phyloP scores from a whole-genome alignment of 169 alveolate genomes.

The Eimeria necatrix region DNA sequence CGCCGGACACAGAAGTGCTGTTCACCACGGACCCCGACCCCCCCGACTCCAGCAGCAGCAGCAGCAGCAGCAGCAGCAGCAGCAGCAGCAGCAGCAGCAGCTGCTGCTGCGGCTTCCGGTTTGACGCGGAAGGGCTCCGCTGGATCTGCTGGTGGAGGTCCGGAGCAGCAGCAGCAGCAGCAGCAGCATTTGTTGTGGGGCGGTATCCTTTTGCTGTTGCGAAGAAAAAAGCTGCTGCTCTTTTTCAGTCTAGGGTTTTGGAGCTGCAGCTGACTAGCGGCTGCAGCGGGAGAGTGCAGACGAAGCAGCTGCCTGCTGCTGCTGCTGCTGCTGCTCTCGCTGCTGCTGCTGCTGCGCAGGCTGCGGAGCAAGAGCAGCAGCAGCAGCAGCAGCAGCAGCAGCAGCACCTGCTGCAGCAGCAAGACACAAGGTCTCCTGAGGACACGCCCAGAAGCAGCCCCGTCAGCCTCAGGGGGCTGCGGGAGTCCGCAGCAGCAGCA shows the following conservation, averaged over 20 bases:
- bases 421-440: background rate
- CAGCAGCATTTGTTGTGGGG: background rate
- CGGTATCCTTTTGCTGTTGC: background rate
- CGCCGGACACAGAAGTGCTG: background rate
- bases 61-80: background rate
- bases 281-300: background rate
- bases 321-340: background rate
- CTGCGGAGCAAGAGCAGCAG: background rate
- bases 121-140: background rate
- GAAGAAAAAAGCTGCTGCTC: background rate
- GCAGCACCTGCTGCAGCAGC: too few relatives aligned
- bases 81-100: too few relatives aligned
- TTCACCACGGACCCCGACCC: background rate
- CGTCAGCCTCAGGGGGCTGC: background rate
- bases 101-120: background rate
- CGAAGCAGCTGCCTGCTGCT: background rate
- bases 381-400: too few relatives aligned
- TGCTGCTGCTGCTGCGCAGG: background rate
- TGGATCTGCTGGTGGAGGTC: background rate
- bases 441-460: background rate
- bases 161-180: background rate
- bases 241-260: background rate
- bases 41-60: background rate
- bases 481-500: background rate
- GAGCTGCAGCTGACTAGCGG: slow-evolving; percentile 5